A percentile compares a stretch with the other conserved stretches of the same genome.
These are phyloP conservation scores for Fusarium tanahbumbuense DNA, from an alignment of 2,329 filamentous ascomycete genomes.

Conservation along the genomic window DNA sequence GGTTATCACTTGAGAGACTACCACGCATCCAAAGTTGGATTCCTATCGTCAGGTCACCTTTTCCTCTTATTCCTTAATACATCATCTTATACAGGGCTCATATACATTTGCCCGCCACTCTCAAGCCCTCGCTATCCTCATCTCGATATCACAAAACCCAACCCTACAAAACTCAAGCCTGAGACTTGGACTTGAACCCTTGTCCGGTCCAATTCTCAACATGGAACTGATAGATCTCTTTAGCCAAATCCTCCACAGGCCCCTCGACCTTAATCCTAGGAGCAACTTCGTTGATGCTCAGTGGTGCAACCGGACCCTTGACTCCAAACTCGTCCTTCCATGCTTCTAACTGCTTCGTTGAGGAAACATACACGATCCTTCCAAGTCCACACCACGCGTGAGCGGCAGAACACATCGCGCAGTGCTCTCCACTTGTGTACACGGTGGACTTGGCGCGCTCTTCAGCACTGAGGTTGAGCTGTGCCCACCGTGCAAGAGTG, in stretches of 20 bases:
- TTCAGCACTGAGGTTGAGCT: slow-evolving; percentile 50
- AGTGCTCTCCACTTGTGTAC: slow-evolving; percentile 55
- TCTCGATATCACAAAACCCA: background rate
- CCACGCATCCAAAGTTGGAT: too few species aligned
- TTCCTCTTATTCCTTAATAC: too few species aligned
- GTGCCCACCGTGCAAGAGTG: slow-evolving; percentile 52
- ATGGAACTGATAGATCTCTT: slow-evolving; percentile 49
- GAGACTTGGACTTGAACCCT: slow-evolving; percentile 26
- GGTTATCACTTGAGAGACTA: background rate
- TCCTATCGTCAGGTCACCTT: background rate
- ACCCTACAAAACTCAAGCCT: slow-evolving; percentile 1
- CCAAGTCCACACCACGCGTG: slow-evolving; percentile 53
- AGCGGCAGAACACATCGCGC: slow-evolving; percentile 53
- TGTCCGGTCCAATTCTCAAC: slow-evolving; percentile 33
- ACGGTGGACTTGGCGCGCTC: slow-evolving; percentile 54
- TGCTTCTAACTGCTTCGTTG: slow-evolving; percentile 44
- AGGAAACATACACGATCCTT: slow-evolving; percentile 51
- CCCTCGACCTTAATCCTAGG: slow-evolving; percentile 47
- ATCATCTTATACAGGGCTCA: background rate
- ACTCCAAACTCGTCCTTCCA: slow-evolving; percentile 49
- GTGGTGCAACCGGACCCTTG: slow-evolving; percentile 33
- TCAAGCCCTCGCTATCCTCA: background rate
- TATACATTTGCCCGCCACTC: background rate
- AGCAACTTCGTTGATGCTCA: slow-evolving; percentile 48
- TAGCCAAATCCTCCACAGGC: slow-evolving; percentile 46